Conservation (phyloP, 2,329 filamentous ascomycete genomes). For the Cyphellophora attinorum region DNA sequence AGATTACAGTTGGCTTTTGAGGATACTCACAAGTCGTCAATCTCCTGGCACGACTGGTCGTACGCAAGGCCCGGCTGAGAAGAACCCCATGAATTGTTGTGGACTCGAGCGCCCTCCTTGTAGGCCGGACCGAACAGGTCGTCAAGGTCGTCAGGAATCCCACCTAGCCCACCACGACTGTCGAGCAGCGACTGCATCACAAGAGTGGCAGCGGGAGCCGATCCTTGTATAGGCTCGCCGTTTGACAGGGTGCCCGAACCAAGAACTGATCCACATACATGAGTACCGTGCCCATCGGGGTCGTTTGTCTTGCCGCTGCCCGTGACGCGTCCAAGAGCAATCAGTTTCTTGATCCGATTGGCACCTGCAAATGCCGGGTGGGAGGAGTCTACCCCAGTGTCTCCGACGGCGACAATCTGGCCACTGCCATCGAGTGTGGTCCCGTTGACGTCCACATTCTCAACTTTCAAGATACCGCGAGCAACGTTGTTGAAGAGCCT, state of each 20-base stretch:
- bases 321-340: conserved; percentile 6
- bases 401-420: conserved; percentile 16
- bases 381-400: conserved; percentile 18
- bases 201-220: conserved; percentile 15
- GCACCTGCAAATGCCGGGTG: conserved; percentile 14
- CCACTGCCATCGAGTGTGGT: conserved; percentile 11
- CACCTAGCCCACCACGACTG: conserved; percentile 7
- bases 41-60: conserved; percentile 7
- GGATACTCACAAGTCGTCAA: conserved; percentile 19
- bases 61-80: conserved; percentile 6
- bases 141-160: conserved; percentile 13
- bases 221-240: conserved; percentile 10
- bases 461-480: conserved; percentile 10
- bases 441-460: conserved; percentile 3
- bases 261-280: conserved; percentile 18
- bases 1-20: too few species aligned
- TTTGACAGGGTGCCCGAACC: conserved; percentile 9
- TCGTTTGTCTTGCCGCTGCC: conserved; percentile 6
- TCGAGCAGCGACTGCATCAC: conserved; percentile 17
- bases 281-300: conserved; percentile 17
- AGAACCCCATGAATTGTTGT: conserved; percentile 19
- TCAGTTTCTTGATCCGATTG: conserved; percentile 11
- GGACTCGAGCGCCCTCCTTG: conserved; percentile 12
- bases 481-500: conserved; percentile 17
- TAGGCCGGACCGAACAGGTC: conserved; percentile 16